Conservation (phyloP, 164 flowering plant species). For the Nymphaea colorata region DNA sequence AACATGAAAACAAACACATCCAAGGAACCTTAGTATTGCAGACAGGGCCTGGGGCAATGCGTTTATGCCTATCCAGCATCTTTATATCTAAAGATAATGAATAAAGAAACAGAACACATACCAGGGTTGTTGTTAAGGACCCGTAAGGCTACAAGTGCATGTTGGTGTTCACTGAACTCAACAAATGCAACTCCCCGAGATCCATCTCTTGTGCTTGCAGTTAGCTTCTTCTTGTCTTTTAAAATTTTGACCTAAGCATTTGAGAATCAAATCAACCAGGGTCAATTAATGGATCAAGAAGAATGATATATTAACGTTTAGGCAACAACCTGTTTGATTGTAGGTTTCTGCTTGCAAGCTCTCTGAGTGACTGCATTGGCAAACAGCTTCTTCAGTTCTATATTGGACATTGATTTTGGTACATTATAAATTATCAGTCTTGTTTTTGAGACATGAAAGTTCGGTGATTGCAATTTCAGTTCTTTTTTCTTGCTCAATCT, state of each 20-base stretch:
- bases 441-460: slow-evolving; percentile 81
- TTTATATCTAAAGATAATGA: neutral
- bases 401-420: slow-evolving; percentile 74
- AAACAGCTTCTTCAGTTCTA: slow-evolving; percentile 49
- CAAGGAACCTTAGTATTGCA: neutral
- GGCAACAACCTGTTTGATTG: slow-evolving; percentile 63
- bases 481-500: slow-evolving; percentile 64
- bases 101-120: neutral
- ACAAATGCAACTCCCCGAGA: slow-evolving; percentile 91
- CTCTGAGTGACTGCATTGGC: slow-evolving; percentile 74
- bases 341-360: slow-evolving; percentile 80
- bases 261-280: neutral
- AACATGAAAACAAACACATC: slow-evolving; percentile 1
- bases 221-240: slow-evolving; percentile 43
- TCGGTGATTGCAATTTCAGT: slow-evolving; percentile 72
- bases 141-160: slow-evolving; percentile 93
- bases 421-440: slow-evolving; percentile 79
- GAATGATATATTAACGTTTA: neutral
- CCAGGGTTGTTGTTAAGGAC: slow-evolving; percentile 97
- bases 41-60: neutral
- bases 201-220: slow-evolving; percentile 26
- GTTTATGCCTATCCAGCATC: neutral
- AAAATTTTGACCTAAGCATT: slow-evolving; percentile 60
- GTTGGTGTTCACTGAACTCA: slow-evolving; percentile 90
- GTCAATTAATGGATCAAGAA: neutral